Percentiles rank a stretch among this genome's conserved stretches.
Conservation (phyloP, 805 yeast genomes). For the Ogataea haglerorum region DNA sequence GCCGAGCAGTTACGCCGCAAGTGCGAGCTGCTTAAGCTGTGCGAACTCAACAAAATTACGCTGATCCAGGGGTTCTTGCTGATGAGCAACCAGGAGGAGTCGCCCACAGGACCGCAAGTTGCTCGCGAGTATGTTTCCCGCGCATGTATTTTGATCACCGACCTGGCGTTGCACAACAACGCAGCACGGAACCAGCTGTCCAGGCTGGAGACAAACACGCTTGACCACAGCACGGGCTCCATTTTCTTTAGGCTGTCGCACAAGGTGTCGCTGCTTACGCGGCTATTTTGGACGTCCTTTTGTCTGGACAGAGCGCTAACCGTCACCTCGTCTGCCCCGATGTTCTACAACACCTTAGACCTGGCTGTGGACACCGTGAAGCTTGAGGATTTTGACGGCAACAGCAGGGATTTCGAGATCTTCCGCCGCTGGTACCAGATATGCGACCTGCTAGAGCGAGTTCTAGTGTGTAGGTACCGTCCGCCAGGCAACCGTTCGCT, state of each 20-base stretch:
- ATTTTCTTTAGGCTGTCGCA: slow-evolving; percentile 19
- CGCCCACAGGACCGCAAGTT: slow-evolving; percentile 27
- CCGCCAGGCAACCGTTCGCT: slow-evolving; percentile 29
- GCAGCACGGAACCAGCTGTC: slow-evolving; percentile 24
- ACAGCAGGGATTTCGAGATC: slow-evolving; percentile 23
- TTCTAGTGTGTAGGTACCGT: slow-evolving; percentile 25
- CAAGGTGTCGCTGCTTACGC: slow-evolving; percentile 21
- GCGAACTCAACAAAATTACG: slow-evolving; percentile 28
- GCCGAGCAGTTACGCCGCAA: slow-evolving; percentile 25
- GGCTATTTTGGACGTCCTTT: slow-evolving; percentile 31
- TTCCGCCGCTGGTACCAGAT: slow-evolving; percentile 25
- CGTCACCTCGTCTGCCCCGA: slow-evolving; percentile 28
- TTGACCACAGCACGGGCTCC: slow-evolving; percentile 5
- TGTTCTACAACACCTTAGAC: slow-evolving; percentile 28
- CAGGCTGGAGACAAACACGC: neutral
- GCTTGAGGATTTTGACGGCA: slow-evolving; percentile 27
- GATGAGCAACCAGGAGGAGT: slow-evolving; percentile 31
- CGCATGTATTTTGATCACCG: slow-evolving; percentile 28
- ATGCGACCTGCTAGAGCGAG: slow-evolving; percentile 27
- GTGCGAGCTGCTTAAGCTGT: slow-evolving; percentile 27
- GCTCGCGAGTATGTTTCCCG: slow-evolving; percentile 26
- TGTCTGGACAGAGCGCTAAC: slow-evolving; percentile 31
- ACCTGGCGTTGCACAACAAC: slow-evolving; percentile 29
- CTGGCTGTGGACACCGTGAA: slow-evolving; percentile 25
- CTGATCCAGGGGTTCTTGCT: slow-evolving; percentile 29